A percentile compares a stretch with the other conserved stretches of the same genome.
Evolutionary conservation across 192 early-diverging fungal genomes (phyloP).

Genomic region (Coemansia sp.): DNA sequence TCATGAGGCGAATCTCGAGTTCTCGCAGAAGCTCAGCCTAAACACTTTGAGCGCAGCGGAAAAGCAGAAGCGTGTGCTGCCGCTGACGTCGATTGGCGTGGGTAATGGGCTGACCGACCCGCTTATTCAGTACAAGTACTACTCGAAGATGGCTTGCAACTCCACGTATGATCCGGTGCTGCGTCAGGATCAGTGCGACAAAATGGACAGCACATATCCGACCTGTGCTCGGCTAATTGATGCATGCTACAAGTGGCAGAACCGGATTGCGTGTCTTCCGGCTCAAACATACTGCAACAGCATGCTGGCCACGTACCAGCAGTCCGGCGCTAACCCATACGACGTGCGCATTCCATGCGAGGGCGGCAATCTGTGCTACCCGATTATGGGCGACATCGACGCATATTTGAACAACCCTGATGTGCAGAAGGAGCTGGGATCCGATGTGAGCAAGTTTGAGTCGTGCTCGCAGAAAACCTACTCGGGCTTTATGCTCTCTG

Average conservation of each 20-base stretch:
- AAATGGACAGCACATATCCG: slow-evolving; percentile 73
- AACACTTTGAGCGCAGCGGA: slow-evolving; percentile 28
- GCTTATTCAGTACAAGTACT: slow-evolving; percentile 84
- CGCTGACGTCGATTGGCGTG: slow-evolving; percentile 75
- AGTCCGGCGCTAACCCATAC: slow-evolving; percentile 87
- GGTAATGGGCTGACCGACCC: slow-evolving; percentile 94
- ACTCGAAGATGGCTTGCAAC: slow-evolving; percentile 74
- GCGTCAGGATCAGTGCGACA: slow-evolving; percentile 66
- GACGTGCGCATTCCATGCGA: slow-evolving; percentile 90
- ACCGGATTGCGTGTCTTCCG: slow-evolving; percentile 77
- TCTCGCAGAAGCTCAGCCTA: slow-evolving; percentile 21
- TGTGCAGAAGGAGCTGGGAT: slow-evolving; percentile 76
- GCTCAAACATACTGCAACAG: slow-evolving; percentile 84
- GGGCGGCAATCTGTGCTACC: slow-evolving; percentile 82
- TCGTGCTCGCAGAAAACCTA: slow-evolving; percentile 87
- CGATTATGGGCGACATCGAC: slow-evolving; percentile 78
- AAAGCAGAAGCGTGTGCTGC: slow-evolving; percentile 59
- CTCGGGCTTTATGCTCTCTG: slow-evolving; percentile 73
- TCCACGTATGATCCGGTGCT: slow-evolving; percentile 76
- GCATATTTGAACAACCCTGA: slow-evolving; percentile 73
- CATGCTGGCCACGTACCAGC: slow-evolving; percentile 76
- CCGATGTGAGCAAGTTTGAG: slow-evolving; percentile 67
- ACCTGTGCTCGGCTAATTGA: slow-evolving; percentile 74
- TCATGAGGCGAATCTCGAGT: slow-evolving; percentile 70
- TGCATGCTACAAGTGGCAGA: slow-evolving; percentile 83